Base-by-base conservation (phyloP, 495 filamentous ascomycete species). In the Polyplosphaeria fusca region DNA sequence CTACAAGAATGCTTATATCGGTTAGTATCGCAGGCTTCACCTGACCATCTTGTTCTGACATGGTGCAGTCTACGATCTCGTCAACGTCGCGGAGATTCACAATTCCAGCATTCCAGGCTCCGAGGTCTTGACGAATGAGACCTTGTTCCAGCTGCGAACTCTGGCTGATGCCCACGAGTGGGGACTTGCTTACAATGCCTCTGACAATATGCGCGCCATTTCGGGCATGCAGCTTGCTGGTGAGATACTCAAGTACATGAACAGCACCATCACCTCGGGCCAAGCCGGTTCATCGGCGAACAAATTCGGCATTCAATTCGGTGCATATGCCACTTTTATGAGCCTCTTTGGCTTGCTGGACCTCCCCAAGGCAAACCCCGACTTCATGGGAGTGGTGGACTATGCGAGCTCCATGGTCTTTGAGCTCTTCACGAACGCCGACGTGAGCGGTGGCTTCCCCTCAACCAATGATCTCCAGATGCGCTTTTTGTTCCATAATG, bases 401-500 rank as follows among this genome's bases (percentile, higher is more conserved):
- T 87, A 82, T 53, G 87, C 85, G 11, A 80, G 81, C 23, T 79
- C 82, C 25, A 79, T 92, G 68, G 71, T 79, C 3, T 86, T 91
- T 56, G 89, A 95, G 73, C 77, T 95, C 5, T 84, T 86, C 62
- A 89, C 86, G 58, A 67, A 75, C 14, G 73, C 70, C 69, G 55
- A 66, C 56, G 66, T 55, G 2, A 26, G 18, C 9, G 58, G 18
- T 56, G 66, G 58, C 67, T 86, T 77, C 58, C 85, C 86, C 0
- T 63, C 65, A 27, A 59, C 67, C 5, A 71, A 78, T 18, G 76
- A 88, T 39, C 75, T 92, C 32, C 81, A 76, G 56, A 85, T 95
- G 25, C 82, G 89, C 35, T 90, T 91, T 72, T 70, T 87, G 11
- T 82, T 91, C 69, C 79, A 82, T 62, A 94, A 94, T 67, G 86